Evolutionary conservation across 2,329 filamentous ascomycete genomes (phyloP).

Genomic region (Scedosporium minutisporum): DNA sequence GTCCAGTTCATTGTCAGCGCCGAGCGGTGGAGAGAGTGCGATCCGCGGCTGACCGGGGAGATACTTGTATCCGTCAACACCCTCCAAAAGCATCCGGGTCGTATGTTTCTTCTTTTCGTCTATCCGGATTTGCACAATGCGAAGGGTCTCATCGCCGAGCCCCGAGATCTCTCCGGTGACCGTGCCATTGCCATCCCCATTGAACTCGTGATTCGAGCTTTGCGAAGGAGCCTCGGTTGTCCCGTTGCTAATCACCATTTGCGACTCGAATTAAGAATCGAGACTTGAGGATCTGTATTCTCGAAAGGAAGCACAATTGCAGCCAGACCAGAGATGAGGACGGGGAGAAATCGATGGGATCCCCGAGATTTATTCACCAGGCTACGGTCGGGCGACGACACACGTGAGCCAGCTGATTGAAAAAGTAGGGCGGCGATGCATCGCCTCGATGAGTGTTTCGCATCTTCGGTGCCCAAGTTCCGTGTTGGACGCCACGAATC

Average conservation of each 20-base stretch:
- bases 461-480: too few relatives aligned
- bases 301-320: neutral
- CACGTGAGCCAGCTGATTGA: too few relatives aligned
- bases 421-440: too few relatives aligned
- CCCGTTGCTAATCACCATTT: too few relatives aligned
- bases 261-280: too few relatives aligned
- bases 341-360: neutral
- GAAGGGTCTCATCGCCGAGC: neutral
- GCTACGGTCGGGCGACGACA: too few relatives aligned
- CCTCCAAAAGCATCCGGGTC: neutral
- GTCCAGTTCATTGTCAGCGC: neutral
- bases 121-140: neutral
- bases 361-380: neutral
- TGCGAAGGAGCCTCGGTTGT: too few relatives aligned
- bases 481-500: too few relatives aligned
- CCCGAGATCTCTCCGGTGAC: neutral
- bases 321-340: neutral
- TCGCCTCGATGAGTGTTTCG: too few relatives aligned
- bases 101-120: neutral
- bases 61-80: neutral
- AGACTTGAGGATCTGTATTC: too few relatives aligned
- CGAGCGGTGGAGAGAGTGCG: neutral
- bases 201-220: too few relatives aligned
- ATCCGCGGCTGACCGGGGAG: slow-evolving; percentile 3
- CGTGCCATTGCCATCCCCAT: too few relatives aligned